Percentiles rank a stretch among this genome's conserved stretches.
These are phyloP conservation scores for Sporothrix humicola DNA, from an alignment of 2,329 filamentous ascomycete species.

Conservation along the genomic window DNA sequence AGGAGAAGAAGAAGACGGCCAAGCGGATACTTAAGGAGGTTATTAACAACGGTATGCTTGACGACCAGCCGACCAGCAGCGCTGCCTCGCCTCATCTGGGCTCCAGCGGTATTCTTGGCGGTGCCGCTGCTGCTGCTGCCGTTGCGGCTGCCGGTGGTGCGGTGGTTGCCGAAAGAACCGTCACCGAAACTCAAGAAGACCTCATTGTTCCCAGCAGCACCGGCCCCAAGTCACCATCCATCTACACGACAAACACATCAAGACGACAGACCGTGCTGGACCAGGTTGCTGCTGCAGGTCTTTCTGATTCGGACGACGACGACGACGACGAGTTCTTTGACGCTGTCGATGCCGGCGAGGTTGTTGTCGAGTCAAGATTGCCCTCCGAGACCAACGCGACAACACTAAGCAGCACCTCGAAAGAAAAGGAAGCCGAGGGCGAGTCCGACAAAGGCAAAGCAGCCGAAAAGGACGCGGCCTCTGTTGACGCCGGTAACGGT, in stretches of 20 bases:
- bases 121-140: conserved; percentile 39
- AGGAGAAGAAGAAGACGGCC: conserved; percentile 85
- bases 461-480: neutral
- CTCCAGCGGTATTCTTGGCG: conserved; percentile 9
- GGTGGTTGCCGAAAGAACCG: neutral
- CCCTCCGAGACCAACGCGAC: conserved; percentile 51
- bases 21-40: conserved; percentile 89
- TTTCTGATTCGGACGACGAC: conserved; percentile 82
- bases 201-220: neutral
- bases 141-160: neutral
- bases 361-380: conserved; percentile 73
- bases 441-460: conserved; percentile 44
- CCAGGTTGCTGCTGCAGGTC: conserved; percentile 65
- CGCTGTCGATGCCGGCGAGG: conserved; percentile 89
- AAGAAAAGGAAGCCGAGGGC: conserved; percentile 32
- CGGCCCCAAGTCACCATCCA: conserved; percentile 6
- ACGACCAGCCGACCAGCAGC: conserved; percentile 43
- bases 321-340: conserved; percentile 97
- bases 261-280: conserved; percentile 71
- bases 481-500: neutral
- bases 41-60: conserved; percentile 62
- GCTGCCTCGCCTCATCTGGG: conserved; percentile 31
- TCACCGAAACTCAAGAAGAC: neutral
- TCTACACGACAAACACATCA: conserved; percentile 45
- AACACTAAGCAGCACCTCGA: conserved; percentile 9